phyloP scores from a whole-genome alignment of 768 basidiomycete species.

The Coprinellus micaceus region DNA sequence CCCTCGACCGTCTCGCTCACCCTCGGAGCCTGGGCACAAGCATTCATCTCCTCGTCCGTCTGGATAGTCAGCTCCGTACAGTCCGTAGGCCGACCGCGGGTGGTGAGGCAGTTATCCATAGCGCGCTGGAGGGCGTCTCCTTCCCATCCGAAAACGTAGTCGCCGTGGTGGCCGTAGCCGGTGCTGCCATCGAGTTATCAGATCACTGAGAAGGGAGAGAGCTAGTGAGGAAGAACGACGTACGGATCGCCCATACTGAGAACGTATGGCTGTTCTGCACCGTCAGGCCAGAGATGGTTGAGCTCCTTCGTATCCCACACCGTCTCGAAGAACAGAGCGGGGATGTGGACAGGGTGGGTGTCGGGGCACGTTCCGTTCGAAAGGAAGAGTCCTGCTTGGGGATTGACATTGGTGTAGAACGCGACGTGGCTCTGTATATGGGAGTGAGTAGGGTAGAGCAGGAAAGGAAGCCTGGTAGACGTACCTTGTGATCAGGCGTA shows the following conservation, averaged over 20 bases:
- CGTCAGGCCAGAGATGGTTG: slow-evolving; percentile 1
- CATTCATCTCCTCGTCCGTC: slow-evolving; percentile 5
- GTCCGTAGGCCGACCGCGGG: neutral
- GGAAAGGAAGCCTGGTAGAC: neutral
- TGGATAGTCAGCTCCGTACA: slow-evolving; percentile 1
- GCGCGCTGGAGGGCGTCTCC: slow-evolving; percentile 1
- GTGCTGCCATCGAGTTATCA: slow-evolving; percentile 1
- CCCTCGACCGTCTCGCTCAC: slow-evolving; percentile 1
- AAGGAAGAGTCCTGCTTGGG: neutral
- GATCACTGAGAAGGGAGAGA: neutral
- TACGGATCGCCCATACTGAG: slow-evolving; percentile 5
- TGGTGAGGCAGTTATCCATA: neutral
- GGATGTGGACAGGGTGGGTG: neutral
- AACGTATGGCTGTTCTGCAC: neutral
- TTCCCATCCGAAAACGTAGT: slow-evolving; percentile 6
- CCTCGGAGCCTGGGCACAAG: neutral
- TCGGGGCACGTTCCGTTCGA: neutral
- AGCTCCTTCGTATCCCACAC: slow-evolving; percentile 6
- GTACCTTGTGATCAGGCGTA: slow-evolving; percentile 6
- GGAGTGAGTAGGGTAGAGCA: neutral
- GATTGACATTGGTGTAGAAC: neutral
- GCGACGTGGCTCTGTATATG: neutral
- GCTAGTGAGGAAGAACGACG: neutral
- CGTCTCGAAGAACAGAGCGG: slow-evolving; percentile 2
- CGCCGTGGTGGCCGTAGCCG: slow-evolving; percentile 1